A percentile compares a stretch with the other conserved stretches of the same genome.
These are phyloP conservation scores for Penicillium manginii DNA, from an alignment of 495 filamentous ascomycete species.

Conservation along the genomic window DNA sequence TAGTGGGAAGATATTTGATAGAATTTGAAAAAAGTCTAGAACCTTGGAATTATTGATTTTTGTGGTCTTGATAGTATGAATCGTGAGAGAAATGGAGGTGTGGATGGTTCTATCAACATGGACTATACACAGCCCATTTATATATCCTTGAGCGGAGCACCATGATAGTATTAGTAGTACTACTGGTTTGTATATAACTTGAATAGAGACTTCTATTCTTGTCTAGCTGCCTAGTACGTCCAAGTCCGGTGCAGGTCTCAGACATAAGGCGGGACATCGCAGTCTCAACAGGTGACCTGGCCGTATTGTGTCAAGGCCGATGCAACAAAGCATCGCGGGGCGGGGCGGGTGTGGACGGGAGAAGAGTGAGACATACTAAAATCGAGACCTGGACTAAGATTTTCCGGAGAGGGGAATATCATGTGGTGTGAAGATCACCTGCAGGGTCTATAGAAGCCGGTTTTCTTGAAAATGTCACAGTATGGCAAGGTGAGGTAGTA, in stretches of 20 bases:
- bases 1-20: slow-evolving; percentile 6
- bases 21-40: background rate
- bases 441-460: background rate
- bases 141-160: slow-evolving; percentile 15
- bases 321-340: slow-evolving; percentile 13
- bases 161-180: background rate
- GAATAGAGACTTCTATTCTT: slow-evolving; percentile 5
- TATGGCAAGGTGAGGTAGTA: background rate
- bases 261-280: slow-evolving; percentile 16
- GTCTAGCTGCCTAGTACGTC: background rate
- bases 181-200: too few relatives aligned
- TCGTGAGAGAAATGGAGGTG: background rate
- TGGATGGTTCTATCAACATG: background rate
- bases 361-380: slow-evolving; percentile 19
- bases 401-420: slow-evolving; percentile 6
- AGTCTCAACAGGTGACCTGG: background rate
- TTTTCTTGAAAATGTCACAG: background rate
- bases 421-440: slow-evolving; percentile 14
- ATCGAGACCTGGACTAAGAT: background rate
- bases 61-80: too few relatives aligned
- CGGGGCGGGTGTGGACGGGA: slow-evolving; percentile 2
- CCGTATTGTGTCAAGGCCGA: slow-evolving; percentile 5
- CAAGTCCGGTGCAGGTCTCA: slow-evolving; percentile 26
- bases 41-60: too few relatives aligned
- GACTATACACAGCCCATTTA: slow-evolving; percentile 10